Evolutionary conservation across 2,329 filamentous ascomycete genomes (phyloP).

Genomic region (Ascochyta rabiei): DNA sequence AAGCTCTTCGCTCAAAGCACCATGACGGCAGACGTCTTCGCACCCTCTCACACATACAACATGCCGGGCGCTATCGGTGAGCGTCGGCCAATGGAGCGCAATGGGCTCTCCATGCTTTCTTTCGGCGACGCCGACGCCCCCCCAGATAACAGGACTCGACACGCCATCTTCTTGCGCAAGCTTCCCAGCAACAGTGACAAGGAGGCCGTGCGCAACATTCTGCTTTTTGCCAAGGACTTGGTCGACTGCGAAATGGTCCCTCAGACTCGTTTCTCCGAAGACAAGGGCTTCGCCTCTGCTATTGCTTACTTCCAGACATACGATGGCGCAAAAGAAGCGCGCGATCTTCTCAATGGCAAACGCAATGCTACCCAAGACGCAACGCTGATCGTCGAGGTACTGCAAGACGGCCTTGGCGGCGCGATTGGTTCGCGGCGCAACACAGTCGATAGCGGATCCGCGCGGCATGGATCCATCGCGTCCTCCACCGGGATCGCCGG

Average conservation of each 20-base stretch:
- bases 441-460: slow-evolving; percentile 57
- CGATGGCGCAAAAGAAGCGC: slow-evolving; percentile 64
- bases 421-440: slow-evolving; percentile 58
- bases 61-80: slow-evolving; percentile 50
- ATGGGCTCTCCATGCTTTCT: slow-evolving; percentile 42
- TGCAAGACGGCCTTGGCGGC: slow-evolving; percentile 48
- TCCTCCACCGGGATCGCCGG: slow-evolving; percentile 55
- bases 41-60: slow-evolving; percentile 48
- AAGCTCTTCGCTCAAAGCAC: slow-evolving; percentile 44
- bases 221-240: slow-evolving; percentile 69
- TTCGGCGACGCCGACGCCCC: slow-evolving; percentile 43
- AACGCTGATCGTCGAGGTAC: slow-evolving; percentile 64
- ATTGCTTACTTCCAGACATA: slow-evolving; percentile 64
- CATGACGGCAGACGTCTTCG: slow-evolving; percentile 51
- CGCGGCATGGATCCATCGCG: slow-evolving; percentile 53
- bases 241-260: slow-evolving; percentile 64
- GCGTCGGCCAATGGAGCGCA: slow-evolving; percentile 48
- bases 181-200: slow-evolving; percentile 64
- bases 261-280: slow-evolving; percentile 59
- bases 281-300: slow-evolving; percentile 62
- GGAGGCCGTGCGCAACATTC: slow-evolving; percentile 66
- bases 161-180: slow-evolving; percentile 62
- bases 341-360: slow-evolving; percentile 65
- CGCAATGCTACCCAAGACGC: slow-evolving; percentile 66
- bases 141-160: slow-evolving; percentile 30